Evolutionary conservation across 2,329 filamentous ascomycete species (phyloP).

Genomic region (Cytospora piceae): DNA sequence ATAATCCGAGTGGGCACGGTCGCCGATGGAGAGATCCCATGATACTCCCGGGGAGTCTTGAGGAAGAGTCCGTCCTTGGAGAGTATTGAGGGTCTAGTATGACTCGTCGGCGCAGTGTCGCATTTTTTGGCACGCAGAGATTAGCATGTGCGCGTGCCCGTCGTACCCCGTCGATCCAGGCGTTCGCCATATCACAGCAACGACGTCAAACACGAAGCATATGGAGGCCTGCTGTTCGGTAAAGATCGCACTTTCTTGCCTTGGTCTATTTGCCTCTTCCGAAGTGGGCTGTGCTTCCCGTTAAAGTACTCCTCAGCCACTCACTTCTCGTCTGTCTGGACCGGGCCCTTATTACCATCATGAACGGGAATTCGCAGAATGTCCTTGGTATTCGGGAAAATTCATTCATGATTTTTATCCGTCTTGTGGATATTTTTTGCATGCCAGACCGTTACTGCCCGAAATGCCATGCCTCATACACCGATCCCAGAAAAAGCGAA

Average conservation of each 20-base stretch:
- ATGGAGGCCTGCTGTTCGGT: not conserved
- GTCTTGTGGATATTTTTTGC: constrained; percentile 30
- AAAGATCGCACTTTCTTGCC: constrained; percentile 3
- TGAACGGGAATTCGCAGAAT: constrained; percentile 15
- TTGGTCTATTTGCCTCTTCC: constrained; percentile 14
- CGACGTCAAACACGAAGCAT: not conserved
- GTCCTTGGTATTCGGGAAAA: constrained; percentile 27
- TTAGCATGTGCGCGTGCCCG: too few relatives aligned
- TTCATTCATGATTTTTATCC: constrained; percentile 32
- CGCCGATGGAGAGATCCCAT: too few relatives aligned
- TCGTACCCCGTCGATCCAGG: not conserved
- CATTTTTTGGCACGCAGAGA: not conserved
- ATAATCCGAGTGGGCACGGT: too few relatives aligned
- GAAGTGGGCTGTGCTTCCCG: constrained; percentile 13
- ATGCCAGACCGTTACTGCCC: constrained; percentile 31
- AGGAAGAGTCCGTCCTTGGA: too few relatives aligned
- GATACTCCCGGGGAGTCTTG: too few relatives aligned
- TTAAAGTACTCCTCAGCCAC: constrained; percentile 7
- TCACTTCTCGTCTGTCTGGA: constrained; percentile 7
- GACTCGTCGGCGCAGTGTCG: not conserved
- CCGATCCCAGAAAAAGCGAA: constrained; percentile 33
- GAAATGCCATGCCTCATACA: constrained; percentile 33
- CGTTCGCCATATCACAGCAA: not conserved
- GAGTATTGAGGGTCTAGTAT: too few relatives aligned
- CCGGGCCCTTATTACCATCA: constrained; percentile 9